Evolutionary conservation across 148 eudicot species (phyloP), one percentile per base, ranked within the genome.

Genomic region (Fagopyrum tataricum): DNA sequence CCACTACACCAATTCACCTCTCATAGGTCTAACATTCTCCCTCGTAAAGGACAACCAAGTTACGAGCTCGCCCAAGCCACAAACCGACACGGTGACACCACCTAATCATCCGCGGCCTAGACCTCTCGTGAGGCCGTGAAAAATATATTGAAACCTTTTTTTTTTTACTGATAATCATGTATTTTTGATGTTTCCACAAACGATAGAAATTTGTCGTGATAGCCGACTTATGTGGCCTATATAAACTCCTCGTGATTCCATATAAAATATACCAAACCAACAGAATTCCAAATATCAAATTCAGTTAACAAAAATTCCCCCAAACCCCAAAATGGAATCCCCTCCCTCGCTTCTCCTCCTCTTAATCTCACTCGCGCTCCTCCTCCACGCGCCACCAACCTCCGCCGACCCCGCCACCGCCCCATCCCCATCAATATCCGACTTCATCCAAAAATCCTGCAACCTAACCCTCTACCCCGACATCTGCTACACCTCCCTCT

Each of bases 361-460:
- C n/a, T 2, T 26, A 6, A 5, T 58, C 73, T 48, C 47, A 74
- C 41, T 12, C 76, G 43, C 44, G 44, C 3, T 12, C 75, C 61
- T 18, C 73, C 71, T 20, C 67, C 42, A 6, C 73, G 79, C 37
- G 73, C 70, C 72, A 21, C 68, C 43, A 1, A 2, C 41, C 1
- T 24, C n/a, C 40, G 41, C 67, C 40, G 37, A 56, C 1, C 5
- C 15, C 37, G 4, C 41, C 39, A 6, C n/a, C 11, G 24, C 77
- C 0, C 4, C 73, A 7, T 0, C 78, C 10, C 0, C 78, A 53
- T 37, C 76, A 37, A 62, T 55, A 69, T 72, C 75, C 13, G 87
- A 84, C 23, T 92, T 83, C 85, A 86, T 90, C 77, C 88, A 92
- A 0, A 77, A 84, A 0, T 86, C 81, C 70, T 92, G 97, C 81